Conservation (phyloP, 768 basidiomycete genomes). For the Termitomyces sp. region DNA sequence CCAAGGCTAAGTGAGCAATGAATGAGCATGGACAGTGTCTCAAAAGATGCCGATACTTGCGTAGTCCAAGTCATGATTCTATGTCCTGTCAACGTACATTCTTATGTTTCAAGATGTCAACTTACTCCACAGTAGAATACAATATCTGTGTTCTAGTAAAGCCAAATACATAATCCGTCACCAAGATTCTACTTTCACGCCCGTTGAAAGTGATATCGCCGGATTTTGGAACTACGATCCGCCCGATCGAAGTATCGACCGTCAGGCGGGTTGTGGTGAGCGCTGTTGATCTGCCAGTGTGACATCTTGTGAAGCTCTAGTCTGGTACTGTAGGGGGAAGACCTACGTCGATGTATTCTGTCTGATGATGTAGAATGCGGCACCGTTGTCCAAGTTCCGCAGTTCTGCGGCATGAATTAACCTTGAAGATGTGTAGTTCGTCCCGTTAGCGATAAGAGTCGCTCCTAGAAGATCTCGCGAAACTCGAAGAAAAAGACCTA, state of each 20-base stretch:
- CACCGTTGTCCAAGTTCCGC: conserved; percentile 35
- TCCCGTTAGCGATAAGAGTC: conserved; percentile 42
- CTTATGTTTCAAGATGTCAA: not conserved
- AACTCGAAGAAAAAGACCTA: conserved; percentile 48
- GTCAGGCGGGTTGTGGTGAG: conserved; percentile 36
- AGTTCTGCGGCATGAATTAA: conserved; percentile 42
- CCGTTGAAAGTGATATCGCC: conserved; percentile 37
- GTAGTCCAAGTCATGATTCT: conserved; percentile 54
- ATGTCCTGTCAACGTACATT: not conserved
- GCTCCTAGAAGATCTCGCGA: conserved; percentile 40
- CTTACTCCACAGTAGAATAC: conserved; percentile 44
- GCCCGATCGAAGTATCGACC: conserved; percentile 36
- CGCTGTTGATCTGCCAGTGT: conserved; percentile 31
- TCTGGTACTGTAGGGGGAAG: not conserved
- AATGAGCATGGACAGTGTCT: not conserved
- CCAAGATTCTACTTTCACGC: conserved; percentile 43
- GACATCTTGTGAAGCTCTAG: not conserved
- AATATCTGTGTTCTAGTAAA: conserved; percentile 25
- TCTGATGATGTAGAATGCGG: conserved; percentile 44
- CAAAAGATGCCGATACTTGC: conserved; percentile 20
- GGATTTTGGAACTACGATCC: conserved; percentile 29
- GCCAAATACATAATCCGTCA: conserved; percentile 44
- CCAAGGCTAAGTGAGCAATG: conserved; percentile 26
- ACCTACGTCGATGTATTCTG: conserved; percentile 38
- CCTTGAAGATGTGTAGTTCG: conserved; percentile 38